Base-by-base conservation (phyloP, 805 yeast genomes). In the Isabelozyma heimii region DNA sequence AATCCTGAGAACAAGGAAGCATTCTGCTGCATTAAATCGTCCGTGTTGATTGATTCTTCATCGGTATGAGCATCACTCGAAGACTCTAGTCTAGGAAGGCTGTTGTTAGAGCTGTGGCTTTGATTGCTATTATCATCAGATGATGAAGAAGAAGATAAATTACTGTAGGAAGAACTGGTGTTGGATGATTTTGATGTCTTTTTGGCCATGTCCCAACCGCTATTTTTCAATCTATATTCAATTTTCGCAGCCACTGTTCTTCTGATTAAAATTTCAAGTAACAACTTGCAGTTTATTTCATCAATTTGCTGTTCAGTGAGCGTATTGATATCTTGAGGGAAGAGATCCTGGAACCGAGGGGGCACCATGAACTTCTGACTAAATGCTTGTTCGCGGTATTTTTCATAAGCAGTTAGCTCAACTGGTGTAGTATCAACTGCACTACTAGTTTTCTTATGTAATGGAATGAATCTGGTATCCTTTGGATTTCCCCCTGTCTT, bases 181-280 rank as follows among this genome's bases (percentile, higher is more conserved):
- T 37, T 30, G 10, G 28, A 13, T 45, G n/a, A 8, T 45, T 33
- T 45, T n/a, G 46, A 26, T 4, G 35, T 26, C 17, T 43, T 15
- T 27, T 47, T 47, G 17, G 45, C 40, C 12, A 37, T 33, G 15
- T n/a, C 12, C 15, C 45, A 44, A 5, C 17, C 20, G 42, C 48
- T 50, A 35, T 62, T 63, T 14, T 49, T 49, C 43, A 73, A 57
- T 39, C 78, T 52, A 49, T 61, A 73, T 3, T 59, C 70, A 20
- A 73, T 61, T 55, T 73, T 73, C 6, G 76, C 77, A 33, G 75
- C 72, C 52, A 72, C 53, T 1, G 77, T 73, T 48, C 75, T 55
- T 49, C 77, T 62, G n/a, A 73, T 47, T 40, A 73, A 58, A 5
- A 70, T 50, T 46, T 73, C 79, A 28, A 70, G 59, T n/a, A 70